Evolutionary conservation across 1,139 yeast species (phyloP), one percentile per base, ranked within the genome.

Genomic region (Yamadazyma atlantica): DNA sequence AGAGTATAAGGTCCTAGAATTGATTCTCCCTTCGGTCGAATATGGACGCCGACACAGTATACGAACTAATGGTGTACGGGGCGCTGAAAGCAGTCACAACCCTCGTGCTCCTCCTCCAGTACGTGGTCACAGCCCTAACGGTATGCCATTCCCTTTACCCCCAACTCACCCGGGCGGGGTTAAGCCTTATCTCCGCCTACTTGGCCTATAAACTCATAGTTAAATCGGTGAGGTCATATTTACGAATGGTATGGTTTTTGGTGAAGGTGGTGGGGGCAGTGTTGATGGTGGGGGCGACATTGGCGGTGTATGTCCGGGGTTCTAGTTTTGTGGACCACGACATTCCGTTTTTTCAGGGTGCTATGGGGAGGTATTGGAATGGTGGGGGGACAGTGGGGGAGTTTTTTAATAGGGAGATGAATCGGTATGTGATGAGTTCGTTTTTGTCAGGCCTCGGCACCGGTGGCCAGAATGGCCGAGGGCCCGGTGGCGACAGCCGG

Each of bases 281-380:
- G 9, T 11, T 46, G 9, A 25, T 48, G 5, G 18, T 53, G 2
- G 6, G 43, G 3, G n/a, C 49, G 9, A 48, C 45, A 5, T 33
- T 47, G 17, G 41, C 41, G 11, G 33, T 55, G 3, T 58, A 56
- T 34, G 29, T 53, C 4, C 36, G 62, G 38, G 62, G 62, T 1
- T 35, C 47, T 19, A 46, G 38, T 13, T 54, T 58, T 33, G 31
- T 58, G 13, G 38, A 44, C 4, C 50, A 49, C 19, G 63, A 58
- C 36, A 22, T 58, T 12, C 53, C 51, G 3, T 32, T 35, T 25
- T 23, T 39, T 9, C 39, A 32, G 16, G 17, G 15, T 6, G 26
- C 29, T 4, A 11, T 35, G 2, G 24, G 16, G n/a, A 7, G 29
- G 6, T 35, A 35, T 24, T 29, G 35, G 15, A 35, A 36, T 6